Base-by-base conservation (phyloP, 306 rosid genomes). In the Rubus idaeus region DNA sequence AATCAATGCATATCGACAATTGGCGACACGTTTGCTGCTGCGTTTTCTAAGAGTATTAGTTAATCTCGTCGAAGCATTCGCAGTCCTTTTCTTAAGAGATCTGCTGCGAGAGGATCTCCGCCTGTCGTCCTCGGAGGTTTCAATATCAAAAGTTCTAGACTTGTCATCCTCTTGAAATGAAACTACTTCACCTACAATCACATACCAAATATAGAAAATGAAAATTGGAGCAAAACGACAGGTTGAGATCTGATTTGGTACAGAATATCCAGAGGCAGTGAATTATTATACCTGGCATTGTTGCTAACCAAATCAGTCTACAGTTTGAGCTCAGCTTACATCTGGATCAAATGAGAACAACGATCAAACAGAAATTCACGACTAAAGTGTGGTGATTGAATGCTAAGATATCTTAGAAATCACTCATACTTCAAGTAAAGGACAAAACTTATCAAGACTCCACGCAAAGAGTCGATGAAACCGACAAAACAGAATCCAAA, bases 121-220 rank as follows among this genome's bases (percentile, higher is more conserved):
- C 93, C 96, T 84, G 85, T 95, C 97, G 40, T 92, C 97, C 88
- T 90, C 97, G 66, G 95, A 90, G 21, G 87, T 87, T 61, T 90
- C 97, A 1, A 88, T 84, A 51, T 94, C 94, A 61, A 88, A 70
- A 77, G 35, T 73, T 74, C 82, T 85, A 21, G 75, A 61, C 77
- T 85, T 88, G 77, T 87, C 93, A 45, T 89, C 94, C 37, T 90
- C 98, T 78, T 83, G 88, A 67, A 21, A 20, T 44, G 87, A 83
- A 75, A 71, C 71, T 64, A 84, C 83, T 57, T 90, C 95, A 42
- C 85, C 97, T 90, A 68, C 4, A 76, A 68, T 68, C 68, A 50
- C 66, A 56, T 3, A 62, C 47, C 76, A 74, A 51, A 75, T 42
- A 17, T 39, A 69, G 8, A 52, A 60, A 68, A 30, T 64, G 47